These are phyloP conservation scores for Thalassiosira tumida DNA, from an alignment of 352 stramenopile genomes.

Conservation along the genomic window DNA sequence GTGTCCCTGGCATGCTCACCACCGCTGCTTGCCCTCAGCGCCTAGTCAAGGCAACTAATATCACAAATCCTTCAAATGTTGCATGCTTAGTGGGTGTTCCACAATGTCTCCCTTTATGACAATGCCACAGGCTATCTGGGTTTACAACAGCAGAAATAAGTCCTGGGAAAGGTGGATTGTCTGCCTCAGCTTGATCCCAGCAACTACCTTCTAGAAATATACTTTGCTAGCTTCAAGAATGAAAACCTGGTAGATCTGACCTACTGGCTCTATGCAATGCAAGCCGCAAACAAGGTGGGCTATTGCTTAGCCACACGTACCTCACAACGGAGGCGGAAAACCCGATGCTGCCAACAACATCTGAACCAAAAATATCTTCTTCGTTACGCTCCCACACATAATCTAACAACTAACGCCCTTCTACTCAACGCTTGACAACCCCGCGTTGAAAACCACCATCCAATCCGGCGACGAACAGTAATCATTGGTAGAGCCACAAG, in stretches of 20 bases:
- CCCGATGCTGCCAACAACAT: neutral
- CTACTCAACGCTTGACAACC: neutral
- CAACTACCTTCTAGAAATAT: slow-evolving; percentile 33
- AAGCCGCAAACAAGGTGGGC: neutral
- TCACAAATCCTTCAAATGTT: slow-evolving; percentile 32
- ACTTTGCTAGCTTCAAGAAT: neutral
- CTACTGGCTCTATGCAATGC: slow-evolving; percentile 9
- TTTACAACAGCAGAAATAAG: neutral
- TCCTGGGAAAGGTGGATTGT: slow-evolving; percentile 8
- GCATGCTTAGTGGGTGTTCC: slow-evolving; percentile 54
- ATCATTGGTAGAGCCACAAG: too few relatives aligned
- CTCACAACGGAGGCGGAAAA: neutral
- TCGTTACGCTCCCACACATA: neutral
- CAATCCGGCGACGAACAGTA: neutral
- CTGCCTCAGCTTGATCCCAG: neutral
- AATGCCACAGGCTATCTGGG: neutral
- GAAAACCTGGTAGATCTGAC: neutral
- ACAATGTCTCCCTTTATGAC: slow-evolving; percentile 43
- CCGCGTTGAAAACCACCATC: neutral
- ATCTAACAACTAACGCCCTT: neutral
- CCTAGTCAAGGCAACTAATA: slow-evolving; percentile 22
- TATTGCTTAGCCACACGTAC: neutral
- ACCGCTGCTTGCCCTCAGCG: neutral
- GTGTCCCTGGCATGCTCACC: neutral
- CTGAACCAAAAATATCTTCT: neutral